Evolutionary conservation across 2,329 filamentous ascomycete genomes (phyloP).

Genomic region (Blumeria hordei): DNA sequence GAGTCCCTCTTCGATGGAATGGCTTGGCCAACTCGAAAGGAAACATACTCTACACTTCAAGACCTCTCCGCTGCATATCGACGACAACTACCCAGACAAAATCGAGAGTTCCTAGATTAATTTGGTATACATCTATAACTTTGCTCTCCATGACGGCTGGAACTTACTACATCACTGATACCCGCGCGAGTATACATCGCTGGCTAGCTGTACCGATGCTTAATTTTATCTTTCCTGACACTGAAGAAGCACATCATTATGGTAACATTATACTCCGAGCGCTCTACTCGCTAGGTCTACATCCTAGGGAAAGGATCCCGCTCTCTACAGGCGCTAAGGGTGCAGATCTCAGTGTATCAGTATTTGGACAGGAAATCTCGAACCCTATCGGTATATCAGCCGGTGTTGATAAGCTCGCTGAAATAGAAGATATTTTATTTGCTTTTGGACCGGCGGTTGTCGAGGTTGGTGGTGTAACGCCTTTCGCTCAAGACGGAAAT

Average conservation of each 20-base stretch:
- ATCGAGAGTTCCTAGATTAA: conserved; percentile 22
- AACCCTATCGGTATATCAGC: conserved; percentile 93
- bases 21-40: too few species aligned
- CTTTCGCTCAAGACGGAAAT: conserved; percentile 71
- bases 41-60: neutral
- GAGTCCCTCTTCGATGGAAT: too few species aligned
- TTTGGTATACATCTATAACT: conserved; percentile 28
- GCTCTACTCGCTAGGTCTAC: conserved; percentile 48
- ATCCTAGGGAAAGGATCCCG: conserved; percentile 49
- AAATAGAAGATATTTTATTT: conserved; percentile 66
- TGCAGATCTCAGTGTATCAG: conserved; percentile 21
- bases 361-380: conserved; percentile 53
- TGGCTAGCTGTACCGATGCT: conserved; percentile 42
- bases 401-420: conserved; percentile 82
- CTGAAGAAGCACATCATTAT: conserved; percentile 76
- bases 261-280: conserved; percentile 47
- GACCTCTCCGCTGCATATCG: neutral
- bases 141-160: conserved; percentile 20
- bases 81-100: neutral
- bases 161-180: conserved; percentile 53
- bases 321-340: conserved; percentile 10
- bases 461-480: conserved; percentile 79
- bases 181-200: conserved; percentile 43
- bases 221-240: conserved; percentile 43
- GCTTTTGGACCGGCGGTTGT: conserved; percentile 67